Evolutionary conservation across 2,329 filamentous ascomycete genomes (phyloP).

Genomic region (Aspergillus sp.): DNA sequence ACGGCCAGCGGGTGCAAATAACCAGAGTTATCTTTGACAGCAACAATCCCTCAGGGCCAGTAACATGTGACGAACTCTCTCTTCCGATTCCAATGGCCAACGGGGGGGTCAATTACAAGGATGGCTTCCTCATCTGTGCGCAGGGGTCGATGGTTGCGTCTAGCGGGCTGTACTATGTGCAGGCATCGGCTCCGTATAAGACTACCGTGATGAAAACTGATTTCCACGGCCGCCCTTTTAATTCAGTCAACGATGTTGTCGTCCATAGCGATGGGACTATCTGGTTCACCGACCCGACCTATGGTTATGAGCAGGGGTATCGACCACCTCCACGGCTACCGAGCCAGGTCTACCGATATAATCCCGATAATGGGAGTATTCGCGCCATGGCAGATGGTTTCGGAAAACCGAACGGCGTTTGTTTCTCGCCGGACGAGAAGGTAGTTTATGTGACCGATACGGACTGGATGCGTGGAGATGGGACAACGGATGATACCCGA

Average conservation of each 20-base stretch:
- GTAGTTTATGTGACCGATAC: slow-evolving; percentile 45
- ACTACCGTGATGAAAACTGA: slow-evolving; percentile 28
- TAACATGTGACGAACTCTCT: slow-evolving; percentile 24
- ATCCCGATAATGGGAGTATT: slow-evolving; percentile 33
- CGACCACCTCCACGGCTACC: slow-evolving; percentile 36
- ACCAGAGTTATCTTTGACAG: slow-evolving; percentile 14
- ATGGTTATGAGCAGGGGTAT: slow-evolving; percentile 36
- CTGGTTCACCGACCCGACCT: slow-evolving; percentile 42
- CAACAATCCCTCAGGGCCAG: neutral
- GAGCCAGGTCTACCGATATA: slow-evolving; percentile 41
- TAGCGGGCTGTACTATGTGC: slow-evolving; percentile 19
- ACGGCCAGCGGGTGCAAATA: slow-evolving; percentile 25
- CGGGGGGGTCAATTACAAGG: slow-evolving; percentile 50
- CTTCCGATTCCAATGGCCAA: slow-evolving; percentile 48
- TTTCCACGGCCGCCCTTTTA: slow-evolving; percentile 40
- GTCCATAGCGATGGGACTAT: slow-evolving; percentile 35
- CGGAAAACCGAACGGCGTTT: slow-evolving; percentile 44
- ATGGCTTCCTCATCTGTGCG: slow-evolving; percentile 43
- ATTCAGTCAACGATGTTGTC: slow-evolving; percentile 41
- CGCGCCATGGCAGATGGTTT: slow-evolving; percentile 42
- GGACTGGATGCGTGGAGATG: slow-evolving; percentile 28
- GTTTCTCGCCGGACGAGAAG: slow-evolving; percentile 41
- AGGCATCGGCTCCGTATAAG: slow-evolving; percentile 18
- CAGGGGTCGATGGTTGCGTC: slow-evolving; percentile 33
- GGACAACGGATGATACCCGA: slow-evolving; percentile 14